Base-by-base conservation (phyloP, 2,329 filamentous ascomycete genomes). In the Claviceps spartinae region DNA sequence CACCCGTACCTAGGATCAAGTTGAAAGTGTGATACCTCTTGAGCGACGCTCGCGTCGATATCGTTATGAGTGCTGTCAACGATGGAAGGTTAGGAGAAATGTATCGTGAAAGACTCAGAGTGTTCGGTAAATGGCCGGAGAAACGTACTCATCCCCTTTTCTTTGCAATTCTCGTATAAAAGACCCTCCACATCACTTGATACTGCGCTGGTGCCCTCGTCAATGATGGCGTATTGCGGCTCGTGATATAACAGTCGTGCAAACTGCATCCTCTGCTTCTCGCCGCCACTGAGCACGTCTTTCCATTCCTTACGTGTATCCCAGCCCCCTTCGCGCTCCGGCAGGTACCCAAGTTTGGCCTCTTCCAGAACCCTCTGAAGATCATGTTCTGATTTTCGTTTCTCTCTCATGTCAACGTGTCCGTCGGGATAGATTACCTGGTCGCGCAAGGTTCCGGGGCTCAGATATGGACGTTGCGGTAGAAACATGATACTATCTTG, bases 301-400 rank as follows among this genome's bases (percentile, higher is more conserved):
- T 97, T 96, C 93, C 93, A 98, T 64, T 95, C 90, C 69, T 98
- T 97, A 52, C 88, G 80, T 4, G 88, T 93, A 63, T 98, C 88
- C 89, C 89, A 97, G 14, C 93, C 93, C 41, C 93, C 93, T 72
- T 98, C 93, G 16, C 93, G 82, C 48, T 90, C 82, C 1, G 88
- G 87, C 1, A 98, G 77, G 66, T 98, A 97, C 4, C 89, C 91
- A 0, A 98, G 76, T 52, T 81, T 81, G 0, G 90, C 90, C 49
- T 87, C 85, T 52, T 95, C 87, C 3, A 98, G 77, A 2, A 94
- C 80, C 26, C 75, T 75, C 63, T 84, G 80, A 20, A 98, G 76
- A 58, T 95, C 86, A 36, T 80, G 74, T 64, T 98, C 93, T 2
- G 79, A 81, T 60, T 84, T 83, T 16, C 85, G 82, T 55, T 85